Evolutionary conservation across 306 rosid species (phyloP).

Genomic region (Vigna reflexopilosa): DNA sequence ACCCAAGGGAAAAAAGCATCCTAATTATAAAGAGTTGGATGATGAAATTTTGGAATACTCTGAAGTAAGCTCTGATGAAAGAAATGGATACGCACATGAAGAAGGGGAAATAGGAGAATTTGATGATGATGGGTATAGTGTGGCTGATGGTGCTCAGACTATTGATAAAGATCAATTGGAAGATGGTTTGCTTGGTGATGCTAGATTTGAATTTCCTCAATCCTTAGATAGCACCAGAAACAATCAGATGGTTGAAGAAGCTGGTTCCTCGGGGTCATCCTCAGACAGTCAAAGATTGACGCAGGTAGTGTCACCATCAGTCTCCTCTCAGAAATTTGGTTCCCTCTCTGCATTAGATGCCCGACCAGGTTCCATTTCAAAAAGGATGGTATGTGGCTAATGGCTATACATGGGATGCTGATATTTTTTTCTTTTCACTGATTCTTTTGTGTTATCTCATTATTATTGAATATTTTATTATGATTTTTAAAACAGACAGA

Average conservation of each 20-base stretch:
- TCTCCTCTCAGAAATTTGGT: slow-evolving; percentile 94
- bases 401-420: slow-evolving; percentile 38
- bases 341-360: slow-evolving; percentile 92
- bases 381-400: slow-evolving; percentile 72
- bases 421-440: slow-evolving; percentile 5
- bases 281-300: slow-evolving; percentile 73
- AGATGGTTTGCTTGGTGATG: slow-evolving; percentile 69
- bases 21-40: slow-evolving; percentile 84
- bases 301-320: slow-evolving; percentile 71
- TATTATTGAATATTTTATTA: slow-evolving; percentile 43
- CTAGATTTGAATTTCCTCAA: slow-evolving; percentile 67
- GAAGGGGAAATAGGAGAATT: slow-evolving; percentile 89
- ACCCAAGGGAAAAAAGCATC: slow-evolving; percentile 82
- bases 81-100: slow-evolving; percentile 80
- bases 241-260: slow-evolving; percentile 67
- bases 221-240: slow-evolving; percentile 64
- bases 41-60: slow-evolving; percentile 86
- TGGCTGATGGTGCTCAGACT: slow-evolving; percentile 71
- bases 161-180: slow-evolving; percentile 70
- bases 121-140: slow-evolving; percentile 87
- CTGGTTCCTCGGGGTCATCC: slow-evolving; percentile 86
- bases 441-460: slow-evolving; percentile 42
- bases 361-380: slow-evolving; percentile 82
- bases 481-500: slow-evolving; percentile 67
- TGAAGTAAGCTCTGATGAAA: slow-evolving; percentile 95